Conservation (phyloP, 2,329 filamentous ascomycete genomes). For the Colletotrichum sp. region DNA sequence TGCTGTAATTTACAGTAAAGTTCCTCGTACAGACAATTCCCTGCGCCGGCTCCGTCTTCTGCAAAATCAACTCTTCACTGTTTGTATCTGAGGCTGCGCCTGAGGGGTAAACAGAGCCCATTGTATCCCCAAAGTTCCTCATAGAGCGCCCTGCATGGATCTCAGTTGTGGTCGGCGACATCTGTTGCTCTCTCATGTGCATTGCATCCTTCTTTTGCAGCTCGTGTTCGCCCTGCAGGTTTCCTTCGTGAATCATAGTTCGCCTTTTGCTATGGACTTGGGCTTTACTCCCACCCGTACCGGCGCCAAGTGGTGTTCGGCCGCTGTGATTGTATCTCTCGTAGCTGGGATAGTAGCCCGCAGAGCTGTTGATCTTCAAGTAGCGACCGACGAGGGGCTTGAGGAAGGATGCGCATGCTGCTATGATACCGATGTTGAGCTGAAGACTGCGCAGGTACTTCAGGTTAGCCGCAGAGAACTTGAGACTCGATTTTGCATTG, state of each 20-base stretch:
- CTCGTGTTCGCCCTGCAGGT: not conserved
- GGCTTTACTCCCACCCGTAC: not conserved
- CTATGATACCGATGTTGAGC: conserved; percentile 43
- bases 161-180: not conserved
- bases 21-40: not conserved
- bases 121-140: not conserved
- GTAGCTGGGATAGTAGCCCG: not conserved
- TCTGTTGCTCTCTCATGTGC: not conserved
- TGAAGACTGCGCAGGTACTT: conserved; percentile 35
- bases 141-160: not conserved
- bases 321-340: conserved; percentile 1
- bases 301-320: not conserved
- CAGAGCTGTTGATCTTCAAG: conserved; percentile 27
- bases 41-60: not conserved
- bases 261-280: not conserved
- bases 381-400: conserved; percentile 37
- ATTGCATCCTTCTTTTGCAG: not conserved
- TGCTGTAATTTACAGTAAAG: not conserved
- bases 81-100: not conserved
- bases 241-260: not conserved
- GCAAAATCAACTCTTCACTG: conserved; percentile 4
- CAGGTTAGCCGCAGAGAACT: not conserved
- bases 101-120: not conserved
- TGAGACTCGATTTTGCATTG: not conserved
- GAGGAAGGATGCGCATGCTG: conserved; percentile 42